Conservation (phyloP, 129 eudicot species). For the Helianthus tuberosus region DNA sequence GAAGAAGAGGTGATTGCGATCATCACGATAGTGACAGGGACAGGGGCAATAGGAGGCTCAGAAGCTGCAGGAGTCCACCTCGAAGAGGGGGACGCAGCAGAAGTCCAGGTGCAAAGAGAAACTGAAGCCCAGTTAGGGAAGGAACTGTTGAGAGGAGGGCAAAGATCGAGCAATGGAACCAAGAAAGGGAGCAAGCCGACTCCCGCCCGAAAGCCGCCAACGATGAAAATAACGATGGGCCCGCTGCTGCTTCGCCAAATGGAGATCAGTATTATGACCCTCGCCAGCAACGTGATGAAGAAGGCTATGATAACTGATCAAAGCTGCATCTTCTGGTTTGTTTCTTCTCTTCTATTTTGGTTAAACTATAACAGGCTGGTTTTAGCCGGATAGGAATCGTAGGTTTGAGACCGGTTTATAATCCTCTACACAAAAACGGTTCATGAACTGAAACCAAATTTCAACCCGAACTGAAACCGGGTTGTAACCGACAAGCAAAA, state of each 20-base stretch:
- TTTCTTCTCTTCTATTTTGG: conserved; percentile 23
- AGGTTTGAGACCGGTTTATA: too few species aligned
- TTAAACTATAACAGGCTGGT: too few species aligned
- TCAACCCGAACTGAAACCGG: too few species aligned
- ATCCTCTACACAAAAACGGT: too few species aligned
- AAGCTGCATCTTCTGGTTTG: conserved; percentile 46
- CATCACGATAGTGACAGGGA: conserved; percentile 43
- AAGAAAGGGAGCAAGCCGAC: conserved; percentile 78
- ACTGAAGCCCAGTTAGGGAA: conserved; percentile 80
- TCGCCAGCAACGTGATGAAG: conserved; percentile 38
- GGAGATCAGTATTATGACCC: conserved; percentile 53
- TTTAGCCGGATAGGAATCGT: too few species aligned
- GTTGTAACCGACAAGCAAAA: too few species aligned
- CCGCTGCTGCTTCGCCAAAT: conserved; percentile 34
- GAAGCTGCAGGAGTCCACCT: conserved; percentile 89
- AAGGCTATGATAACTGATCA: conserved; percentile 45
- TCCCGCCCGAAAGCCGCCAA: conserved; percentile 42
- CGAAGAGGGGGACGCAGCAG: conserved; percentile 78
- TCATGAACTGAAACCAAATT: too few species aligned
- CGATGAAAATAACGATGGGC: conserved; percentile 34
- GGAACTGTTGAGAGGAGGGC: conserved; percentile 98
- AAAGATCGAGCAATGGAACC: conserved; percentile 95
- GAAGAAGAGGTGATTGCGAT: conserved; percentile 69
- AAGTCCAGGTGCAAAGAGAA: conserved; percentile 83
- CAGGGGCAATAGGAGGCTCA: conserved; percentile 69